phyloP scores from a whole-genome alignment of 2,329 filamentous ascomycete species.

The Fusarium phyllophilum region DNA sequence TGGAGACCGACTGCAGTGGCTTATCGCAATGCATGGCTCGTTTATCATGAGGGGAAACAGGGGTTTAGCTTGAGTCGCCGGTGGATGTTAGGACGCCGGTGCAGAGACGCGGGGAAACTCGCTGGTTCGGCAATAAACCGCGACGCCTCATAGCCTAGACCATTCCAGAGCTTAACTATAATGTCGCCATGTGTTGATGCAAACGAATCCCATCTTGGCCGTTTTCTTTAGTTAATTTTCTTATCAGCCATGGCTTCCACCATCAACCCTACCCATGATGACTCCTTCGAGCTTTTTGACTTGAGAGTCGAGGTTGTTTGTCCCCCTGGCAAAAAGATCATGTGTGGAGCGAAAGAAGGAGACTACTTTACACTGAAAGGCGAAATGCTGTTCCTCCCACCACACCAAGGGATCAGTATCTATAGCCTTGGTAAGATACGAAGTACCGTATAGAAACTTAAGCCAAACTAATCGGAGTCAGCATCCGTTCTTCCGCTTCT shows the following conservation, averaged over 20 bases:
- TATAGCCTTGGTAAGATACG: neutral
- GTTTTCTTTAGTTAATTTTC: neutral
- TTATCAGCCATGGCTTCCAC: neutral
- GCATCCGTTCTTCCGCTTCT: neutral
- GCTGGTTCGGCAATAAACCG: neutral
- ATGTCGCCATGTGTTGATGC: neutral
- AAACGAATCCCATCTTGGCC: accelerated
- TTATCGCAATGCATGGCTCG: neutral
- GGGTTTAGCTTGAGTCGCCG: neutral
- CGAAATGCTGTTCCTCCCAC: neutral
- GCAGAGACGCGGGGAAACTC: neutral
- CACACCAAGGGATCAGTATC: neutral
- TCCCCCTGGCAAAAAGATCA: neutral
- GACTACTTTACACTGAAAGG: neutral
- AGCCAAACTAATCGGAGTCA: neutral
- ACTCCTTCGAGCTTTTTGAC: neutral
- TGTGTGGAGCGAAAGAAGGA: neutral
- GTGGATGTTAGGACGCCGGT: neutral
- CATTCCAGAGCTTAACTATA: neutral
- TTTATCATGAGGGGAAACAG: neutral
- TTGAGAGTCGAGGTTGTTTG: neutral
- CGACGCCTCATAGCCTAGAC: accelerated
- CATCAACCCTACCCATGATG: neutral
- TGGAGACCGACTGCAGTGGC: neutral
- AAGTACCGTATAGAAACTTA: accelerated